Percentiles rank a stretch among this genome's conserved stretches.
Conservation (phyloP, 306 rosid species). For the Acacia confusa region DNA sequence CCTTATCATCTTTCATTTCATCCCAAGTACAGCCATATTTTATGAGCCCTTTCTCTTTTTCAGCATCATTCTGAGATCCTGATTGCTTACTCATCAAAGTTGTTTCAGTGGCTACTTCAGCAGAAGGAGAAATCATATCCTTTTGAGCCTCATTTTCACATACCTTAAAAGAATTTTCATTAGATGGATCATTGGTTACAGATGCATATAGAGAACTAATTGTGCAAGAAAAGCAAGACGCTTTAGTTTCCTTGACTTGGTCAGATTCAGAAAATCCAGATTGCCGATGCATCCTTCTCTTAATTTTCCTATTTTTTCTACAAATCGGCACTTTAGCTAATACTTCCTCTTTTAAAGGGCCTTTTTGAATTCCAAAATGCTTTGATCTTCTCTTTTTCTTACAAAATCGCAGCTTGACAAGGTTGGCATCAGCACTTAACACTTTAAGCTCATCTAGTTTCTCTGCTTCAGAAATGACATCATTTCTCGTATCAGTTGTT, state of each 20-base stretch:
- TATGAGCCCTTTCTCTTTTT: conserved; percentile 37
- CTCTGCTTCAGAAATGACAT: conserved; percentile 13
- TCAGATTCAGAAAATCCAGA: not conserved
- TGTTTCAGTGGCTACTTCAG: conserved; percentile 16
- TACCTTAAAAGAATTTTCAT: conserved; percentile 16
- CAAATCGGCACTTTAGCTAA: not conserved
- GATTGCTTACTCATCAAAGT: conserved; percentile 30
- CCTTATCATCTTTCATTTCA: conserved; percentile 42
- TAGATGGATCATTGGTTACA: conserved; percentile 25
- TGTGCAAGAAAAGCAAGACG: conserved; percentile 20
- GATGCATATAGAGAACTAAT: conserved; percentile 17
- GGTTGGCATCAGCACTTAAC: conserved; percentile 15
- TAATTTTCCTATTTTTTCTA: not conserved
- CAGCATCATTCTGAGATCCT: conserved; percentile 30
- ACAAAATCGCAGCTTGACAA: not conserved
- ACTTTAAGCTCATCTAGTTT: conserved; percentile 30
- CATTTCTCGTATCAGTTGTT: conserved; percentile 25
- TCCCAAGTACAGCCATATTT: conserved; percentile 43
- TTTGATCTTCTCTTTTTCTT: conserved; percentile 45
- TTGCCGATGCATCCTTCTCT: not conserved
- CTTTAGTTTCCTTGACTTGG: conserved; percentile 24
- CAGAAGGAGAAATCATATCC: conserved; percentile 27
- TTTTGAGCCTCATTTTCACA: conserved; percentile 36
- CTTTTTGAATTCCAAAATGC: conserved; percentile 1
- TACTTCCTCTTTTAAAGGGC: not conserved